Percentiles rank a stretch among this genome's conserved stretches.
These are phyloP conservation scores for Cutaneotrichosporon sp. DNA, from an alignment of 1,284 basidiomycete species.

Conservation along the genomic window DNA sequence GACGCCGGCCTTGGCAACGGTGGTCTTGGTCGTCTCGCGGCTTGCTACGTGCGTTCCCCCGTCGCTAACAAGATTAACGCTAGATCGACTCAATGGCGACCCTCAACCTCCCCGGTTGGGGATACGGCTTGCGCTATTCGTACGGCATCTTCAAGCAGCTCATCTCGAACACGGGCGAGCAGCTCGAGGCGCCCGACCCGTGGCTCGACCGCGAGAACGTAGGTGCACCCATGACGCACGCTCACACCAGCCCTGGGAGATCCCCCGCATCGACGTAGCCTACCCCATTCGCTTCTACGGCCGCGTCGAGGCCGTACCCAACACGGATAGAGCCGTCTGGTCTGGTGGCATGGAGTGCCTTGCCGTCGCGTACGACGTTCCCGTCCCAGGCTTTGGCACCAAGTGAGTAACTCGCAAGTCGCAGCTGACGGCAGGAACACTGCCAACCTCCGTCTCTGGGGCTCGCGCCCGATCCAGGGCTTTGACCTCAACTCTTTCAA, in stretches of 20 bases:
- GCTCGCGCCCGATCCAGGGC: slow-evolving; percentile 79
- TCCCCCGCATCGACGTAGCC: slow-evolving; percentile 76
- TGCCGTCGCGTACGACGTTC: slow-evolving; percentile 79
- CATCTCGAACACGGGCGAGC: slow-evolving; percentile 67
- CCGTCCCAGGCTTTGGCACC: slow-evolving; percentile 71
- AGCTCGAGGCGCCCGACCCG: slow-evolving; percentile 88
- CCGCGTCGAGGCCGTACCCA: slow-evolving; percentile 65
- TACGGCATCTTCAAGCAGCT: slow-evolving; percentile 95
- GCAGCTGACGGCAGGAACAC: slow-evolving; percentile 42
- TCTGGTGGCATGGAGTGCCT: slow-evolving; percentile 86
- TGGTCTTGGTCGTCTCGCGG: slow-evolving; percentile 82
- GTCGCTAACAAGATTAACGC: slow-evolving; percentile 2
- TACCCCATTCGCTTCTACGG: slow-evolving; percentile 77
- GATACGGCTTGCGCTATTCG: slow-evolving; percentile 81
- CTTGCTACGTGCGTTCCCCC: slow-evolving; percentile 68
- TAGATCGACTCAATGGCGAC: slow-evolving; percentile 60
- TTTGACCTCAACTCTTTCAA: slow-evolving; percentile 93
- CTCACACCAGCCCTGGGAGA: slow-evolving; percentile 63
- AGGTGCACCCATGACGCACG: slow-evolving; percentile 12
- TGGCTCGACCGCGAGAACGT: slow-evolving; percentile 83
- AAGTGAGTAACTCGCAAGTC: slow-evolving; percentile 26
- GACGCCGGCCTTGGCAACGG: slow-evolving; percentile 84
- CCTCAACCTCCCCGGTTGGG: slow-evolving; percentile 80
- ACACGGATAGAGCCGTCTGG: slow-evolving; percentile 68
- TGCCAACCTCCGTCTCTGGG: slow-evolving; percentile 57